Evolutionary conservation across 1,284 basidiomycete species (phyloP).

Genomic region (Neolentinus lepideus): DNA sequence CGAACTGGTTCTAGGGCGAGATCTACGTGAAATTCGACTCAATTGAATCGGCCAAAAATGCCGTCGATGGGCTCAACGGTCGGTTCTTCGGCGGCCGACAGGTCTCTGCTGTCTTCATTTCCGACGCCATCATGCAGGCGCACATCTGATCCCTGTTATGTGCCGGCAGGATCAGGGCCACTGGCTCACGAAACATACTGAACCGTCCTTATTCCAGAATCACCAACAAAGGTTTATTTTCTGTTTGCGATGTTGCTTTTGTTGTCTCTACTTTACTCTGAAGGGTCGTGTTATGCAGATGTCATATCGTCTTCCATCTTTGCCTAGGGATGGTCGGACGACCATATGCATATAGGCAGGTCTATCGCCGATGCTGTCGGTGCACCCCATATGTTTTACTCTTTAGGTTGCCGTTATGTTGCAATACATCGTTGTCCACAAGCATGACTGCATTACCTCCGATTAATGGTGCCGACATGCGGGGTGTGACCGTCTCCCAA

Average conservation of each 20-base stretch:
- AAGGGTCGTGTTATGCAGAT: neutral
- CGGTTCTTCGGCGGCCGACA: conserved; percentile 93
- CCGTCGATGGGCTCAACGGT: conserved; percentile 86
- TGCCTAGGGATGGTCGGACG: neutral
- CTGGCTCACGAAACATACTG: neutral
- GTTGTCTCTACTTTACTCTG: neutral
- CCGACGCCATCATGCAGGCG: conserved; percentile 89
- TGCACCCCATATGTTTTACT: neutral
- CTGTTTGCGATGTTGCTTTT: neutral
- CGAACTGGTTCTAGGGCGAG: conserved; percentile 65
- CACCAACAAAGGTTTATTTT: neutral
- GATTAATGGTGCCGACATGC: neutral
- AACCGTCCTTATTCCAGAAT: neutral
- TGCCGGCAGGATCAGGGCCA: neutral
- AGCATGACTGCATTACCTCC: neutral
- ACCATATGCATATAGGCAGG: neutral
- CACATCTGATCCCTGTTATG: conserved; percentile 47
- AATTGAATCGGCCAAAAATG: conserved; percentile 75
- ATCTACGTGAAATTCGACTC: conserved; percentile 92
- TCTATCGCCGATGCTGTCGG: neutral
- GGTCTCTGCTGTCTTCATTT: conserved; percentile 81
- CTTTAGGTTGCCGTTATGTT: neutral
- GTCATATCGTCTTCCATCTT: neutral
- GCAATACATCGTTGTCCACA: neutral
- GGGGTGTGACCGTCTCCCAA: neutral